phyloP scores from a whole-genome alignment of 1,139 yeast species.

The Pichia sp. region DNA sequence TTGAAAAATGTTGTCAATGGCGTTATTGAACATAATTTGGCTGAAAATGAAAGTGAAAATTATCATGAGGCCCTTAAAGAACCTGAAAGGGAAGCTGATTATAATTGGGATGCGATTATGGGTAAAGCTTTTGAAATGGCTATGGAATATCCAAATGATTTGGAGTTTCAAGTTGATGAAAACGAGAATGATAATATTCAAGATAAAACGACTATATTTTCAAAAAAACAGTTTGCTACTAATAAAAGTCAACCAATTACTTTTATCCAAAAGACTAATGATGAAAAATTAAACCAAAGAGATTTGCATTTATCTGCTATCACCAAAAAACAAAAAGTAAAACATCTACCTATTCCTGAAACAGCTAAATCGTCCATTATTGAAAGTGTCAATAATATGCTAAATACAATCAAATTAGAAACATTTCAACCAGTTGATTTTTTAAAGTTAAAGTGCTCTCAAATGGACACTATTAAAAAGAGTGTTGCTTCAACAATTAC shows the following conservation, averaged over 20 bases:
- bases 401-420: conserved; percentile 12
- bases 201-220: no score
- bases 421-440: conserved; percentile 15
- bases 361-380: conserved; percentile 4
- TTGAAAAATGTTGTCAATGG: conserved; percentile 36
- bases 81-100: conserved; percentile 23
- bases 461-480: conserved; percentile 16
- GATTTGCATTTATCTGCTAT: no score
- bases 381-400: conserved; percentile 10
- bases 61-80: not conserved
- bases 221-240: no score
- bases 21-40: conserved; percentile 32
- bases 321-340: not conserved
- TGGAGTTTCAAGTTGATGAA: conserved; percentile 62
- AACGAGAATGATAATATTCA: conserved; percentile 7
- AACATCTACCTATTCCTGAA: not conserved
- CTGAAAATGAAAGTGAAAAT: conserved; percentile 19
- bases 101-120: conserved; percentile 60
- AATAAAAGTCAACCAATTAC: no score
- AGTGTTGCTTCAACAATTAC: conserved; percentile 20
- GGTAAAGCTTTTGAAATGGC: conserved; percentile 73
- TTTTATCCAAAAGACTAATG: no score
- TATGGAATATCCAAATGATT: conserved; percentile 55
- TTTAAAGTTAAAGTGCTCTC: conserved; percentile 14
- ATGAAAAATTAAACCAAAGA: not conserved